A percentile compares a stretch with the other conserved stretches of the same genome.
Conservation (phyloP, 2,329 filamentous ascomycete species). For the Epichloe aotearoae region DNA sequence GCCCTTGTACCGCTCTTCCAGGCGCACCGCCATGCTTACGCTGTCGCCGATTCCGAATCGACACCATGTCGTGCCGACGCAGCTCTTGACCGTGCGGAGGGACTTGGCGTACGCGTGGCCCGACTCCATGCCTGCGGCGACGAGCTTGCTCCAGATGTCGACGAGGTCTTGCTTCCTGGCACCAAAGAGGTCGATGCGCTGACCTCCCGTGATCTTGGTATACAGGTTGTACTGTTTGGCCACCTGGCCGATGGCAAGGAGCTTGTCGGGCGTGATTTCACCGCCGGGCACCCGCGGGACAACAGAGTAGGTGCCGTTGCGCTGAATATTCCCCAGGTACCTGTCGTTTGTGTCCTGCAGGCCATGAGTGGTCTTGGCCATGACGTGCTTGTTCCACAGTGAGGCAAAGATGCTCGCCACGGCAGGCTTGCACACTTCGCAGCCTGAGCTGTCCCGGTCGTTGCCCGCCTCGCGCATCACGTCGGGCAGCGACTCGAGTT, state of each 20-base stretch:
- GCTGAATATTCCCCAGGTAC: conserved; percentile 79
- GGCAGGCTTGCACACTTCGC: conserved; percentile 75
- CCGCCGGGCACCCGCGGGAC: conserved; percentile 72
- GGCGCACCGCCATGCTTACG: conserved; percentile 75
- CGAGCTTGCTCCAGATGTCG: conserved; percentile 66
- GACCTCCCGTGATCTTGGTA: conserved; percentile 84
- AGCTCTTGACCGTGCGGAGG: conserved; percentile 79
- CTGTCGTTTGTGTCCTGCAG: conserved; percentile 86
- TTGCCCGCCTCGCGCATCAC: conserved; percentile 71
- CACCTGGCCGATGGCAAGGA: conserved; percentile 72
- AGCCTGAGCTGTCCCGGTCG: conserved; percentile 59
- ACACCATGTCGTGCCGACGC: conserved; percentile 86
- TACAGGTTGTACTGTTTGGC: conserved; percentile 77
- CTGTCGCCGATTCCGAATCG: conserved; percentile 80
- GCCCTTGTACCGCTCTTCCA: conserved; percentile 87
- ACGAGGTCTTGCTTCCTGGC: conserved; percentile 77
- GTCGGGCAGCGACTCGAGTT: conserved; percentile 54
- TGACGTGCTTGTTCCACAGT: conserved; percentile 71
- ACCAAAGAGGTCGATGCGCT: conserved; percentile 88
- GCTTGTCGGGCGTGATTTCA: conserved; percentile 76
- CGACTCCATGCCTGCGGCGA: conserved; percentile 78
- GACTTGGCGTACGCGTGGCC: conserved; percentile 88
- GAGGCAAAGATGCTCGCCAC: conserved; percentile 70
- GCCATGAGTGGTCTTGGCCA: conserved; percentile 56
- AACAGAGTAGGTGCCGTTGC: conserved; percentile 83